phyloP scores from a whole-genome alignment of 208 protist genomes.

The Trichomonas vaginalis region DNA sequence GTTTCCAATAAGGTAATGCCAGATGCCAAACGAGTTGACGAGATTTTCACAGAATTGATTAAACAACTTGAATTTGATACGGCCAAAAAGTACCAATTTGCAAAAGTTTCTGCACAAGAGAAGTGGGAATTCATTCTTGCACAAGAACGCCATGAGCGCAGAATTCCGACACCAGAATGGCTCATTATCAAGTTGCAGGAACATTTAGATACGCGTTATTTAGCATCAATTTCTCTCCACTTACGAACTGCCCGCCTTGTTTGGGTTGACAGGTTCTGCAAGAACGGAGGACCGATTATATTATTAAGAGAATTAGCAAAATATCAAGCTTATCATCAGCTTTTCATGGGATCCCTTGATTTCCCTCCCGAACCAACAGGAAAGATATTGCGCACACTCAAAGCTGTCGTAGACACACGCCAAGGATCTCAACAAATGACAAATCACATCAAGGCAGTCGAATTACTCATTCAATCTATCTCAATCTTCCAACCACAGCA shows the following conservation, averaged over 20 bases:
- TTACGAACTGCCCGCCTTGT: not conserved
- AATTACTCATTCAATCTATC: not conserved
- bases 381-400: not conserved
- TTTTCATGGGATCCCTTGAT: not conserved
- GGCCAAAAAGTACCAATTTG: not conserved
- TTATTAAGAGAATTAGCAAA: not conserved
- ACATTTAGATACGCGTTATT: not conserved
- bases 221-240: not conserved
- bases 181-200: not conserved
- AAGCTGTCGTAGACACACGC: not conserved
- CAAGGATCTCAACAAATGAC: not conserved
- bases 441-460: not conserved
- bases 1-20: not conserved
- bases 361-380: not conserved
- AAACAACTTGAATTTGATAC: not conserved
- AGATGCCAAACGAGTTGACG: not conserved
- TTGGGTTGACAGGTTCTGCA: not conserved
- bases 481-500: not conserved
- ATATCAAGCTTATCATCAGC: not conserved
- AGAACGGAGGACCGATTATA: not conserved
- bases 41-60: not conserved
- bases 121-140: not conserved
- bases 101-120: not conserved
- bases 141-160: not conserved
- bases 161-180: slow-evolving; percentile 8